Conservation (phyloP, 805 yeast genomes). For the Metschnikowia rubicola region DNA sequence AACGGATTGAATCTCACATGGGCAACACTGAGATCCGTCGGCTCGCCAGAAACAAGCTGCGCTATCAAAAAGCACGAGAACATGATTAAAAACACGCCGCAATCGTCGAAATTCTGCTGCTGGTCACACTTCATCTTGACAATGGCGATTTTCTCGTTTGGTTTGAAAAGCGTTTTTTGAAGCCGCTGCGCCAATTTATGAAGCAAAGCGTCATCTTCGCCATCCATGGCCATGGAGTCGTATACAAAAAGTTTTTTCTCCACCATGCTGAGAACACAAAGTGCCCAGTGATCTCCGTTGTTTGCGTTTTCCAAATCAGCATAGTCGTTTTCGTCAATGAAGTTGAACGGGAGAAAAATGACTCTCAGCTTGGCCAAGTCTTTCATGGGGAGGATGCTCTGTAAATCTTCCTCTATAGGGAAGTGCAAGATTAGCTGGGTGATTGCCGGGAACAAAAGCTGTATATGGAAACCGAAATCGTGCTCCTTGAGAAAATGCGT, state of each 20-base stretch:
- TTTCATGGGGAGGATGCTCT: constrained; percentile 31
- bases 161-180: constrained; percentile 20
- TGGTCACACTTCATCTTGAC: constrained; percentile 47
- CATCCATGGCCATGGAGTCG: constrained; percentile 49
- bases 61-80: constrained; percentile 31
- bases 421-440: constrained; percentile 56
- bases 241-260: constrained; percentile 51
- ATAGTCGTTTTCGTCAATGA: constrained; percentile 39
- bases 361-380: constrained; percentile 38
- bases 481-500: constrained; percentile 20
- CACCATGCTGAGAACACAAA: constrained; percentile 49
- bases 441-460: constrained; percentile 54
- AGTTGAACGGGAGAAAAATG: constrained; percentile 67
- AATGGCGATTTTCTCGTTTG: constrained; percentile 24
- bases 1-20: constrained; percentile 45
- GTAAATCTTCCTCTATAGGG: constrained; percentile 36
- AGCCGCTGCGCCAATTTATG: constrained; percentile 23
- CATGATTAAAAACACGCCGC: constrained; percentile 50
- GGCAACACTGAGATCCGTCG: constrained; percentile 38
- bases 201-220: constrained; percentile 34
- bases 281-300: constrained; percentile 77
- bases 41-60: constrained; percentile 23
- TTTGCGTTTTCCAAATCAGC: constrained; percentile 51
- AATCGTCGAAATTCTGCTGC: constrained; percentile 63
- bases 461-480: constrained; percentile 24